These are phyloP conservation scores for Leptographium wingfieldii DNA, from an alignment of 2,329 filamentous ascomycete species.

Conservation along the genomic window DNA sequence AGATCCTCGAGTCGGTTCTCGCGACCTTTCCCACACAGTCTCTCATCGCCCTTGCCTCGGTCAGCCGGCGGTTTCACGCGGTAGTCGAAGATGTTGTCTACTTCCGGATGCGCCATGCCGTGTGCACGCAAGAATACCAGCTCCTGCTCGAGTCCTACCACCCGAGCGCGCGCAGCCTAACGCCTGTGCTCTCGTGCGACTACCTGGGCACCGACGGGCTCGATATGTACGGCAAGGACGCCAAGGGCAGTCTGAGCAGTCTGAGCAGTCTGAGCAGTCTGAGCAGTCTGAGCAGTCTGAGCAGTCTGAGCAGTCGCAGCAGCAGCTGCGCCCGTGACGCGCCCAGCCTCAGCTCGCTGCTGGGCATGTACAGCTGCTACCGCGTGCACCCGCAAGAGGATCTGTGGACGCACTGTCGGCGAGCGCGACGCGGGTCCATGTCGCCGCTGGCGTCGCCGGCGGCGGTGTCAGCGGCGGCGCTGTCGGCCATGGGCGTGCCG, in stretches of 20 bases:
- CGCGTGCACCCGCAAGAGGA: constrained; percentile 47
- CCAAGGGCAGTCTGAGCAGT: not conserved
- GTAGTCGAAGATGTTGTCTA: constrained; percentile 17
- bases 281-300: not conserved
- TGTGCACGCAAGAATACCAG: constrained; percentile 46
- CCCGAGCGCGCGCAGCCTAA: constrained; percentile 53
- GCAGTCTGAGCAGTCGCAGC: constrained; percentile 7
- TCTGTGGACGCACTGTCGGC: constrained; percentile 18
- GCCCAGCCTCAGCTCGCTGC: constrained; percentile 27
- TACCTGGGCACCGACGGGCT: constrained; percentile 53
- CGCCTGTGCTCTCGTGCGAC: constrained; percentile 54
- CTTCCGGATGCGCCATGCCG: constrained; percentile 28
- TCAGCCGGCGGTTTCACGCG: constrained; percentile 20
- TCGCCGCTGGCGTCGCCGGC: not conserved
- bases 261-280: not conserved
- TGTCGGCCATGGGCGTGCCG: not conserved
- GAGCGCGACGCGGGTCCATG: not conserved
- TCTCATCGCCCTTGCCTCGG: constrained; percentile 16
- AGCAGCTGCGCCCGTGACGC: not conserved
- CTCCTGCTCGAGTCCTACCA: constrained; percentile 71
- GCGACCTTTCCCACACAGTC: constrained; percentile 15
- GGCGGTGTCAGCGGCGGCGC: not conserved
- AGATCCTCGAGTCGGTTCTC: constrained; percentile 22
- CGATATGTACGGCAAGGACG: constrained; percentile 13
- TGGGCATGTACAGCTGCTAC: constrained; percentile 57